Percentiles rank a stretch among this genome's conserved stretches.
These are phyloP conservation scores for Geosmithia putterillii DNA, from an alignment of 2,329 filamentous ascomycete genomes.

Conservation along the genomic window DNA sequence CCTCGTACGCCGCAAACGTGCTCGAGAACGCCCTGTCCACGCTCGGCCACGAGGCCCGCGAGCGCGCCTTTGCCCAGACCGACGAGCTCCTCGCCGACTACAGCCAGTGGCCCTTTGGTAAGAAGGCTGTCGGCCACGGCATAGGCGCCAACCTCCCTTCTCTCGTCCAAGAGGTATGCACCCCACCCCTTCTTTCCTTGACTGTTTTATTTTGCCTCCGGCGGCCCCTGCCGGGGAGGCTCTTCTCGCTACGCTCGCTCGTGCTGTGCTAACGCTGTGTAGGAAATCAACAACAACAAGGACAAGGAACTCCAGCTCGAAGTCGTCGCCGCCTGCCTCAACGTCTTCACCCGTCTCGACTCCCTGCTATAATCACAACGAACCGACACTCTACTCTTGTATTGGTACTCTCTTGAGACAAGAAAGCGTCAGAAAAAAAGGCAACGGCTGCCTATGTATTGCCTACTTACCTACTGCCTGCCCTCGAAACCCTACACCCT, in stretches of 20 bases:
- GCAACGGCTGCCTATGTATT: no score
- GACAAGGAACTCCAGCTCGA: slow-evolving; percentile 95
- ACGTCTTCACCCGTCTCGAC: slow-evolving; percentile 94
- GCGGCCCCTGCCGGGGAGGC: no score
- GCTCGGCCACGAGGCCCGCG: slow-evolving; percentile 84
- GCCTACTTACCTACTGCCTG: no score
- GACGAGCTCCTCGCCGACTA: slow-evolving; percentile 94
- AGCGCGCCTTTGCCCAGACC: slow-evolving; percentile 91
- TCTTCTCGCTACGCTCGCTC: slow-evolving; percentile 8
- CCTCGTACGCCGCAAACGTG: slow-evolving; percentile 94
- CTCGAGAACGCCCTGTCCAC: slow-evolving; percentile 94
- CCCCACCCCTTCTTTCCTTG: neutral
- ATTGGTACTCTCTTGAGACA: neutral
- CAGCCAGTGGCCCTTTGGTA: slow-evolving; percentile 93
- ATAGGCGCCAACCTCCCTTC: slow-evolving; percentile 89
- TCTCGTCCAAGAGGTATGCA: slow-evolving; percentile 58
- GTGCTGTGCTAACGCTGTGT: slow-evolving; percentile 1
- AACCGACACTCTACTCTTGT: neutral
- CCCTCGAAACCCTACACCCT: no score
- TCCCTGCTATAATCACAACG: slow-evolving; percentile 87
- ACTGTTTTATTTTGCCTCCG: neutral
- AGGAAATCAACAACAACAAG: slow-evolving; percentile 74
- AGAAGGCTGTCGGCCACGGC: slow-evolving; percentile 65
- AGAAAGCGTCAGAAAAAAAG: no score
- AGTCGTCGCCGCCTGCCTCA: slow-evolving; percentile 91